A percentile compares a stretch with the other conserved stretches of the same genome.
These are phyloP conservation scores for Colletotrichum melonis DNA, from an alignment of 2,329 filamentous ascomycete genomes.

Conservation along the genomic window DNA sequence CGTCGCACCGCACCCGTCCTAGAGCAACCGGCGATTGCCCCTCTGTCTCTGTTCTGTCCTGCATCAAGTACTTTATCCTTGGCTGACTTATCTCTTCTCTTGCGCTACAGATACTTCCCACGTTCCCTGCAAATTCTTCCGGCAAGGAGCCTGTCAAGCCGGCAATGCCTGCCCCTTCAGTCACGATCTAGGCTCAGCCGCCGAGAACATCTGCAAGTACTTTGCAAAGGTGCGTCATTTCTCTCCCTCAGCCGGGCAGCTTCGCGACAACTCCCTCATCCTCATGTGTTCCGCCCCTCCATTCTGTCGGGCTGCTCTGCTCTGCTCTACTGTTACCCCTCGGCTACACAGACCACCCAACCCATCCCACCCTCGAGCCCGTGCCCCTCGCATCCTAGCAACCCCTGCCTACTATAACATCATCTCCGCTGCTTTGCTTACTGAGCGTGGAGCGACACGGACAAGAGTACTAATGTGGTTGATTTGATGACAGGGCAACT, in stretches of 20 bases:
- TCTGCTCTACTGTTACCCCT: constrained; percentile 15
- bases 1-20: constrained; percentile 34
- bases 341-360: constrained; percentile 25
- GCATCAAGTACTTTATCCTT: constrained; percentile 15
- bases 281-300: neutral
- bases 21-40: constrained; percentile 19
- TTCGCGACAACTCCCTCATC: neutral
- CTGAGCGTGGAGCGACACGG: neutral
- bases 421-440: neutral
- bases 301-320: constrained; percentile 35
- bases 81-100: constrained; percentile 36
- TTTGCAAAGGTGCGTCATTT: constrained; percentile 85
- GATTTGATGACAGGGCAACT: constrained; percentile 78
- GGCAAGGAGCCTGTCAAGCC: constrained; percentile 94
- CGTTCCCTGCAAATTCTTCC: constrained; percentile 99
- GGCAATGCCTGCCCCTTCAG: constrained; percentile 96
- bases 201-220: constrained; percentile 96
- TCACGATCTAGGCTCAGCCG: constrained; percentile 86
- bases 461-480: constrained; percentile 15
- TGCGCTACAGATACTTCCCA: constrained; percentile 82
- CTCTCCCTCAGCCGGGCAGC: neutral
- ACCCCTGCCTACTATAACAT: constrained; percentile 12
- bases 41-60: constrained; percentile 10
- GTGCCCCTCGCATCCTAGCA: constrained; percentile 8
- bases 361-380: constrained; percentile 3